Conservation (phyloP, 2,329 filamentous ascomycete genomes). For the Aspergillus unguis region DNA sequence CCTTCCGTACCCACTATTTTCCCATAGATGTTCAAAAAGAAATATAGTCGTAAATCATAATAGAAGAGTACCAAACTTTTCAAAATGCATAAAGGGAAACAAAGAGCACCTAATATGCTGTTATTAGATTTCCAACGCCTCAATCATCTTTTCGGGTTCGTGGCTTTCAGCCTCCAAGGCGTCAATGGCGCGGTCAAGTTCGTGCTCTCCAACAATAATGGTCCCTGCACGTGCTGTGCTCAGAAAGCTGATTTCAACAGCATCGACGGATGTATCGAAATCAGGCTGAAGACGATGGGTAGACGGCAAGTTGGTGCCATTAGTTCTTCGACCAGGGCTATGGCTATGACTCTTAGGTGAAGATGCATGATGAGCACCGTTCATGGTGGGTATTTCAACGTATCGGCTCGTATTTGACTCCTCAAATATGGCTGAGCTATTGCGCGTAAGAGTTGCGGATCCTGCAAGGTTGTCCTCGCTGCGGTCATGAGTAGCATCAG, state of each 20-base stretch:
- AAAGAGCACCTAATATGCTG: background rate
- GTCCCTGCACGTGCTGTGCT: constrained; percentile 85
- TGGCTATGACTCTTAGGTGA: constrained; percentile 9
- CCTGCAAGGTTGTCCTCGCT: constrained; percentile 31
- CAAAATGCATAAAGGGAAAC: background rate
- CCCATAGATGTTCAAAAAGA: background rate
- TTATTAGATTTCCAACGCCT: constrained; percentile 29
- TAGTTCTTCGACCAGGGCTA: constrained; percentile 10
- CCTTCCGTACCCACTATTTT: background rate
- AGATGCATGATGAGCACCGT: constrained; percentile 12
- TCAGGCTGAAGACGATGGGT: constrained; percentile 33
- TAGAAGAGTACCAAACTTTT: constrained; percentile 1
- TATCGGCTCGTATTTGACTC: constrained; percentile 6
- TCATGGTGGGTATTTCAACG: constrained; percentile 14
- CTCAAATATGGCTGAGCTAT: constrained; percentile 14
- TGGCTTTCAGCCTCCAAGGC: constrained; percentile 54
- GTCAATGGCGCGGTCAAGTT: constrained; percentile 68
- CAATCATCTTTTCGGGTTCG: constrained; percentile 16
- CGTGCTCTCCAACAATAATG: constrained; percentile 76
- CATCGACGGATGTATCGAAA: constrained; percentile 31
- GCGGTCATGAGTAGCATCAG: constrained; percentile 62
- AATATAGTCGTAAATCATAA: background rate
- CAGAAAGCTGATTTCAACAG: constrained; percentile 81
- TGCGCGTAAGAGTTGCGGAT: constrained; percentile 16
- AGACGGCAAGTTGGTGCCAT: constrained; percentile 4